These are phyloP conservation scores for Haematococcus lacustris DNA, from an alignment of 139 green algal genomes.

Conservation along the genomic window DNA sequence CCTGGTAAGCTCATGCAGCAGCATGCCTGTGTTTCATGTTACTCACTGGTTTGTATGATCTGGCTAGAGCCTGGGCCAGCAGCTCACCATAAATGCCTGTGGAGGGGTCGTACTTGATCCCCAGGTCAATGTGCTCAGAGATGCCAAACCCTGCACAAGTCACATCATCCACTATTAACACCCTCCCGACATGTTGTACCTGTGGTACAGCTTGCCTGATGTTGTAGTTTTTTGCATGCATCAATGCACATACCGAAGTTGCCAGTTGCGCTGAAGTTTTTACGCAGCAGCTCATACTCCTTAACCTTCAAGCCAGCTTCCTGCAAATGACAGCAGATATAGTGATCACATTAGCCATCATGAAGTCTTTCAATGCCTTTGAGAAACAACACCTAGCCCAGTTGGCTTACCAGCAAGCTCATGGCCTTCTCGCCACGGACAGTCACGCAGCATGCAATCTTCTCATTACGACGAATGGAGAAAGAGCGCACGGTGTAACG, in stretches of 20 bases:
- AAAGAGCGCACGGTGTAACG: slow-evolving; percentile 97
- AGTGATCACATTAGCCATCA: too few species aligned
- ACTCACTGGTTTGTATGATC: too few species aligned
- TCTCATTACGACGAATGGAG: slow-evolving; percentile 97
- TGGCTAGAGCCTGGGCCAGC: not conserved
- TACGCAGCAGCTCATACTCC: slow-evolving; percentile 96
- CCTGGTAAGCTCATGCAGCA: too few species aligned
- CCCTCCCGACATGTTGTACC: too few species aligned
- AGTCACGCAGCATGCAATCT: slow-evolving; percentile 95
- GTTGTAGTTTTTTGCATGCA: not conserved
- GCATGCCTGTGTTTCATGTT: too few species aligned
- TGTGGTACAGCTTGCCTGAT: not conserved
- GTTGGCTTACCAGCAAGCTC: slow-evolving; percentile 86
- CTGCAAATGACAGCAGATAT: slow-evolving; percentile 40
- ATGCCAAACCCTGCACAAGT: slow-evolving; percentile 82
- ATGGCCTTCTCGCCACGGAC: slow-evolving; percentile 96
- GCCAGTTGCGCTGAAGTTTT: slow-evolving; percentile 94
- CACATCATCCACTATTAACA: too few species aligned
- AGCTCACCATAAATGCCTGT: slow-evolving; percentile 95
- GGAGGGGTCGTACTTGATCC: slow-evolving; percentile 99
- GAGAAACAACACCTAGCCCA: too few species aligned
- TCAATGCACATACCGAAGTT: slow-evolving; percentile 76
- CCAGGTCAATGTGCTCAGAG: slow-evolving; percentile 98
- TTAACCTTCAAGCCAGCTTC: slow-evolving; percentile 98
- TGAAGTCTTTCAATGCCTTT: too few species aligned